phyloP scores from a whole-genome alignment of 768 basidiomycete genomes.

The Mycena leptocephala region DNA sequence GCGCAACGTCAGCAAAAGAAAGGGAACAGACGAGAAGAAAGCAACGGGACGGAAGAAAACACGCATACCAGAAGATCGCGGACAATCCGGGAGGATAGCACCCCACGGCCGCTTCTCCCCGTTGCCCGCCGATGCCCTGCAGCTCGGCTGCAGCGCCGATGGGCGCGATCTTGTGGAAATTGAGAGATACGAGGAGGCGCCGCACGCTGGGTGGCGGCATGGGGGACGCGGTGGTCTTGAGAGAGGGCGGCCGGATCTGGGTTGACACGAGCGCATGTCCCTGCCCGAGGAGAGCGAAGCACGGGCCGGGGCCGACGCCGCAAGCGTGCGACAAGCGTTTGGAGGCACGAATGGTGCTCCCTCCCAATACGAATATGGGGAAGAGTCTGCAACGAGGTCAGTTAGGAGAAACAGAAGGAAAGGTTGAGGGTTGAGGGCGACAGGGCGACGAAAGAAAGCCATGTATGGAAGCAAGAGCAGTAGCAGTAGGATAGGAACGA shows the following conservation, averaged over 20 bases:
- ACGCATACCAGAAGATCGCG: neutral
- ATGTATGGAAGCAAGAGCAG: neutral
- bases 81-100: neutral
- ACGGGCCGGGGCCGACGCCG: neutral
- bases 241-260: neutral
- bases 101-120: neutral
- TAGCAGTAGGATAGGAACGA: no score
- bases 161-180: neutral
- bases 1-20: neutral
- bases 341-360: neutral
- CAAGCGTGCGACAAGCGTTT: neutral
- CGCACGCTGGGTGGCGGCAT: neutral
- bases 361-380: neutral
- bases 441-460: neutral
- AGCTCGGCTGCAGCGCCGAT: no score
- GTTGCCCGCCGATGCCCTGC: neutral
- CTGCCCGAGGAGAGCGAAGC: neutral
- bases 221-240: neutral
- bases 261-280: neutral
- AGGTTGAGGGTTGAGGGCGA: neutral
- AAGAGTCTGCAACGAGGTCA: neutral
- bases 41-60: neutral
- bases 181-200: neutral
- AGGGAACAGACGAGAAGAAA: neutral
- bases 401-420: neutral